A percentile compares a stretch with the other conserved stretches of the same genome.
phyloP scores from a whole-genome alignment of 106 monocot species.

The Dactylorhiza incarnata region DNA sequence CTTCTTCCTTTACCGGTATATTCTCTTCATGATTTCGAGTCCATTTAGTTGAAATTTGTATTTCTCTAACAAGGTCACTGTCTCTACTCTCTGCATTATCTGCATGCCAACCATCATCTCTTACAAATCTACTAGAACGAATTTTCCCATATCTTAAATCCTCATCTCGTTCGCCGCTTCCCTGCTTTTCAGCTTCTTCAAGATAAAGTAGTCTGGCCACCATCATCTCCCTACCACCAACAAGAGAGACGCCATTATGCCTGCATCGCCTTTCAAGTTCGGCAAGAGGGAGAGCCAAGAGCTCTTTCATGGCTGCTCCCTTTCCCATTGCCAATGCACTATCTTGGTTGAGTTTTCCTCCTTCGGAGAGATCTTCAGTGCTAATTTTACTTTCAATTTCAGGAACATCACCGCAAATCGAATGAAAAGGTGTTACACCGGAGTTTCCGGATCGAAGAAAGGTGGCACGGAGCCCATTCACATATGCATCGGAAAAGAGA shows the following conservation, averaged over 20 bases:
- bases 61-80: conserved; percentile 9
- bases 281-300: conserved; percentile 70
- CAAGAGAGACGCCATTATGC: conserved; percentile 87
- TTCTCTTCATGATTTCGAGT: conserved; percentile 19
- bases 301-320: conserved; percentile 81
- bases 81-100: conserved; percentile 25
- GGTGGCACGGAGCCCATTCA: conserved; percentile 78
- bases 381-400: conserved; percentile 64
- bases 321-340: conserved; percentile 91
- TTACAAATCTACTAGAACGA: conserved; percentile 25
- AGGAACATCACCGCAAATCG: conserved; percentile 80
- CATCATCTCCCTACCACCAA: conserved; percentile 96
- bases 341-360: conserved; percentile 63
- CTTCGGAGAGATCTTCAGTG: conserved; percentile 50
- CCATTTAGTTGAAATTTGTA: conserved; percentile 11
- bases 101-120: conserved; percentile 27
- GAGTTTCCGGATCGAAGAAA: conserved; percentile 89
- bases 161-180: conserved; percentile 56
- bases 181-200: conserved; percentile 89
- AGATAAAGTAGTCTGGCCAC: conserved; percentile 88
- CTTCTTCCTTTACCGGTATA: conserved; percentile 11
- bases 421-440: conserved; percentile 81
- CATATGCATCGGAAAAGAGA: conserved; percentile 96
- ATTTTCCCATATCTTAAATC: conserved; percentile 38
- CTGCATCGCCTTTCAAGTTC: conserved; percentile 95